These are phyloP conservation scores for Lagerstroemia speciosa DNA, from an alignment of 345 rosid genomes.

Conservation along the genomic window DNA sequence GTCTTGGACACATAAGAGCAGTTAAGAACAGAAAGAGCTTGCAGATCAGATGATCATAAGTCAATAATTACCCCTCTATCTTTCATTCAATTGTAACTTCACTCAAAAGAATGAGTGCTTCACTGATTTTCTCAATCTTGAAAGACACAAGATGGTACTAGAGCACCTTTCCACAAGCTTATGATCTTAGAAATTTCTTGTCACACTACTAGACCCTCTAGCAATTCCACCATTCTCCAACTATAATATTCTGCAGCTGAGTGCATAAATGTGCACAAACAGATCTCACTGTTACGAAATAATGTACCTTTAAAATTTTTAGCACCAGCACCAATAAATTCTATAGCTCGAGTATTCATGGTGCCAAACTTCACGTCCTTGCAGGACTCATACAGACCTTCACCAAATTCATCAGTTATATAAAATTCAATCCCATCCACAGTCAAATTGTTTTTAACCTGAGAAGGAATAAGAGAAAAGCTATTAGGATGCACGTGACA, in stretches of 20 bases:
- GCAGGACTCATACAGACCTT: constrained; percentile 76
- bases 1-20: background rate
- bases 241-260: background rate
- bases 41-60: background rate
- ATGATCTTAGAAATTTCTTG: no score
- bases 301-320: constrained; percentile 57
- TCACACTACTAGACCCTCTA: background rate
- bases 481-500: background rate
- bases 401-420: constrained; percentile 71
- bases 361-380: constrained; percentile 94
- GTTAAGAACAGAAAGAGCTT: background rate
- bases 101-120: background rate
- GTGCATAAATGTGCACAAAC: background rate
- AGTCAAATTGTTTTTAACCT: constrained; percentile 67
- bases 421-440: constrained; percentile 73
- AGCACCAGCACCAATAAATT: constrained; percentile 82
- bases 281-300: background rate
- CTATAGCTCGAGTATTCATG: constrained; percentile 69
- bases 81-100: background rate
- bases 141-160: no score
- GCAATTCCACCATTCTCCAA: background rate
- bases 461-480: constrained; percentile 19
- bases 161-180: no score
- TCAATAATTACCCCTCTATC: background rate
- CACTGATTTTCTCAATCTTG: background rate